Evolutionary conservation across 305 asterid genomes (phyloP), one percentile per base, ranked within the genome.

Genomic region (Fraxinus nigra): DNA sequence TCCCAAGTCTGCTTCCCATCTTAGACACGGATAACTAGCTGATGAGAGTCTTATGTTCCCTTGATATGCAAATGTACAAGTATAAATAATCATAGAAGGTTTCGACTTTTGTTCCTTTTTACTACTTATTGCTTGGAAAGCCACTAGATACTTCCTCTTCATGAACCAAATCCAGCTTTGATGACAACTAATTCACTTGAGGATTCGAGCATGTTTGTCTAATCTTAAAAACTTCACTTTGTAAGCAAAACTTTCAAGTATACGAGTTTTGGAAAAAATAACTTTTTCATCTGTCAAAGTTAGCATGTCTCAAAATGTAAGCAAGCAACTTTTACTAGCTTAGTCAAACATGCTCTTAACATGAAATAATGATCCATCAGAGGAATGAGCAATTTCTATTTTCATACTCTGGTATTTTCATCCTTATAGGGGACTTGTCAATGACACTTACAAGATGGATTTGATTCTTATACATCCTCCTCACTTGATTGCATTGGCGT

Each of bases 381-480:
- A 43, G 51, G 5, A 13, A 43, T 13, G 56, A 46, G n/a, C 56
- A 46, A 1, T 46, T 46, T 46, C 56, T 46, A 46, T 46, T 46
- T 13, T 46, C 56, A 46, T 46, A 46, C 56, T 46, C 56, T 46
- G 18, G 56, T 46, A 14, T 63, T 78, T 76, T 43, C 40, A 38
- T 13, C 24, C 26, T 59, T 79, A 78, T 86, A 94, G 98, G 99
- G 99, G 98, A 78, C 87, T 94, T 38, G 89, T 94, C 37, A 95
- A 95, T 59, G 99, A 95, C 85, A 94, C 98, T n/a, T 95, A 95
- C 87, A 95, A 93, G 90, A 95, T 91, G 97, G 99, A 95, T 85
- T 88, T 95, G 89, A 92, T 95, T 72, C 96, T 95, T 26, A 83
- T 91, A 35, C 96, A 95, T 79, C 97, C 98, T 78, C 99, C 99